phyloP scores from a whole-genome alignment of 163 green algal species.

The Prototheca wickerhamii region DNA sequence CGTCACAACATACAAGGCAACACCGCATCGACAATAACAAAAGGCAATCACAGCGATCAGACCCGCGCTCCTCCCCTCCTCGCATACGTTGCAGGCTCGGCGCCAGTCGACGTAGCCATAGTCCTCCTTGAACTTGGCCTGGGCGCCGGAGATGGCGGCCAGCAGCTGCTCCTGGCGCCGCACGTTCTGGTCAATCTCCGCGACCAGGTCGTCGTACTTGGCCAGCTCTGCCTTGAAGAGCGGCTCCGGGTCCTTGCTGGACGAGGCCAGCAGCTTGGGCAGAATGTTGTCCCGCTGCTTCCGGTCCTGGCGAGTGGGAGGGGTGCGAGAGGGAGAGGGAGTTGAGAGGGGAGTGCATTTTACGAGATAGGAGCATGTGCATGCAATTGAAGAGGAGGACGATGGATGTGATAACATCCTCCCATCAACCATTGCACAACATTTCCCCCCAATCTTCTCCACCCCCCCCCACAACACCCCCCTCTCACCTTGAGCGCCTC shows the following conservation, averaged over 20 bases:
- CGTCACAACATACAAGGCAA: no score
- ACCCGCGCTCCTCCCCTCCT: not conserved
- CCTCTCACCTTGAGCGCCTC: constrained; percentile 67
- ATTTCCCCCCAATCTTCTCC: not conserved
- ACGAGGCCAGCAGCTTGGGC: constrained; percentile 69
- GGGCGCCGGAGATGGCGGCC: constrained; percentile 33
- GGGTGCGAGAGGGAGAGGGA: not conserved
- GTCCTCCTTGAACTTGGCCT: constrained; percentile 41
- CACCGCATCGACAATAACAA: not conserved
- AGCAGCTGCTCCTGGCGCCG: constrained; percentile 48
- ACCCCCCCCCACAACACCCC: not conserved
- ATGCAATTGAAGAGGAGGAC: not conserved
- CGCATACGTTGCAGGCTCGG: constrained; percentile 35
- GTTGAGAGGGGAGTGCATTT: not conserved
- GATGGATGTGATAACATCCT: not conserved
- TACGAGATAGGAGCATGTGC: not conserved
- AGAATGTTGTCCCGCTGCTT: constrained; percentile 88
- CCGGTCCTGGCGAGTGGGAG: no score
- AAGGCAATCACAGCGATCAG: not conserved
- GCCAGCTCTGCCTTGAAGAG: constrained; percentile 72
- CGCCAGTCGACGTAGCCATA: constrained; percentile 72
- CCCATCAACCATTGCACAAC: not conserved
- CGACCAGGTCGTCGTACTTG: constrained; percentile 73
- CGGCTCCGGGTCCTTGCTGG: constrained; percentile 32
- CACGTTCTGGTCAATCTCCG: constrained; percentile 57